Percentiles rank a stretch among this genome's conserved stretches.
phyloP scores from a whole-genome alignment of 2,329 filamentous ascomycete genomes.

The Neonectria punicea region DNA sequence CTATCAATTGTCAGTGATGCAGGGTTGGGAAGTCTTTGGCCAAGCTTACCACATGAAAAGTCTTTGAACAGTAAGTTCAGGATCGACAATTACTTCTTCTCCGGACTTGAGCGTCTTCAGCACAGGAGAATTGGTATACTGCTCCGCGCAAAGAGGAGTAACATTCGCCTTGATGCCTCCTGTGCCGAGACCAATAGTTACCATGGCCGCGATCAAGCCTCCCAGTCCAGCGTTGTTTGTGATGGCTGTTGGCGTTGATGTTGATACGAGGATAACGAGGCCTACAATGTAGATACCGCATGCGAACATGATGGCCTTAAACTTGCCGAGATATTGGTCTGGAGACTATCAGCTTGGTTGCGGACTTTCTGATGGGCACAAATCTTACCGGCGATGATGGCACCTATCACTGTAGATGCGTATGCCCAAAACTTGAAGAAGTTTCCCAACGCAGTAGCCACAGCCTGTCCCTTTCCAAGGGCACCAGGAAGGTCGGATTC shows the following conservation, averaged over 20 bases:
- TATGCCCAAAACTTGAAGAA: conserved; percentile 44
- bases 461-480: conserved; percentile 35
- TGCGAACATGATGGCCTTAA: conserved; percentile 23
- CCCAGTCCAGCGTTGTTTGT: conserved; percentile 17
- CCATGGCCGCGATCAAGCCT: conserved; percentile 23
- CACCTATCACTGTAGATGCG: conserved; percentile 25
- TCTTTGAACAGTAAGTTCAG: conserved; percentile 24
- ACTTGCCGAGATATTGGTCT: conserved; percentile 30
- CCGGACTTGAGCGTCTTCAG: conserved; percentile 26
- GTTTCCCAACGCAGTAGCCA: conserved; percentile 36
- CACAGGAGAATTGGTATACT: conserved; percentile 22
- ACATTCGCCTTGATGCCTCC: conserved; percentile 29
- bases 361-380: neutral
- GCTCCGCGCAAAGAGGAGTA: conserved; percentile 23
- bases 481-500: conserved; percentile 28
- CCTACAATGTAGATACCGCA: conserved; percentile 32
- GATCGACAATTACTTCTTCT: conserved; percentile 25
- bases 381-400: conserved; percentile 17
- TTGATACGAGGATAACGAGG: conserved; percentile 26
- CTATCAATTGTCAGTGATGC: neutral
- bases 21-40: neutral
- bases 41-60: conserved; percentile 24
- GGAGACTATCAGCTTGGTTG: neutral
- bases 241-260: conserved; percentile 18
- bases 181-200: conserved; percentile 21